These are phyloP conservation scores for Akanthomyces muscarius DNA, from an alignment of 2,329 filamentous ascomycete species.

Conservation along the genomic window DNA sequence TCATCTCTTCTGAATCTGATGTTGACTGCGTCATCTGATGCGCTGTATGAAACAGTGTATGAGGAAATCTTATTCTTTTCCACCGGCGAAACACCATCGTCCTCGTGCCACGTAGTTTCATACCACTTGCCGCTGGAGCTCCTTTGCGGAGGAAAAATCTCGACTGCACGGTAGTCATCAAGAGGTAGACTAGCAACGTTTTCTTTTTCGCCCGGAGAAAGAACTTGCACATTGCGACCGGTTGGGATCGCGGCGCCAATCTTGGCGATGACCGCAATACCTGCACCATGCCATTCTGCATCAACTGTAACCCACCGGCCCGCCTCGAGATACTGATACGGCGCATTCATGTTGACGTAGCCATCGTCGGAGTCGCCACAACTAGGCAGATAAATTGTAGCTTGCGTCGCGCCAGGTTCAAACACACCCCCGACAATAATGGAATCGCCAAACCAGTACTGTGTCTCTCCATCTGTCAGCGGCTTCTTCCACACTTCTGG, in stretches of 20 bases:
- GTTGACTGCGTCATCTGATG: conserved; percentile 21
- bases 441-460: conserved; percentile 69
- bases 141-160: conserved; percentile 38
- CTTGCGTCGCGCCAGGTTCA: conserved; percentile 50
- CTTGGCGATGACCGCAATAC: conserved; percentile 38
- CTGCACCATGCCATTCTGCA: conserved; percentile 40
- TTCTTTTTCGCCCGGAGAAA: conserved; percentile 32
- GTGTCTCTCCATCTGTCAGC: conserved; percentile 61
- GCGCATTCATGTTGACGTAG: conserved; percentile 59
- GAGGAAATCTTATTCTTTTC: conserved; percentile 31
- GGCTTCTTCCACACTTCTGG: conserved; percentile 59
- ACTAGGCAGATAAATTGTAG: conserved; percentile 58
- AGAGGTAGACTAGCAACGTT: conserved; percentile 37
- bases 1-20: conserved; percentile 31
- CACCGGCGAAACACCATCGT: conserved; percentile 33
- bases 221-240: conserved; percentile 34
- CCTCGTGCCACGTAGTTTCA: conserved; percentile 34
- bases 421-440: conserved; percentile 66
- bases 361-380: conserved; percentile 47
- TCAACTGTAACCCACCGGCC: conserved; percentile 39
- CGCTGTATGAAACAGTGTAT: conserved; percentile 29
- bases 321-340: conserved; percentile 52
- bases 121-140: conserved; percentile 25
- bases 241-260: conserved; percentile 38
- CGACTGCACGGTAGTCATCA: conserved; percentile 40